Conservation (phyloP, 306 rosid species). For the Cajanus cajan region DNA sequence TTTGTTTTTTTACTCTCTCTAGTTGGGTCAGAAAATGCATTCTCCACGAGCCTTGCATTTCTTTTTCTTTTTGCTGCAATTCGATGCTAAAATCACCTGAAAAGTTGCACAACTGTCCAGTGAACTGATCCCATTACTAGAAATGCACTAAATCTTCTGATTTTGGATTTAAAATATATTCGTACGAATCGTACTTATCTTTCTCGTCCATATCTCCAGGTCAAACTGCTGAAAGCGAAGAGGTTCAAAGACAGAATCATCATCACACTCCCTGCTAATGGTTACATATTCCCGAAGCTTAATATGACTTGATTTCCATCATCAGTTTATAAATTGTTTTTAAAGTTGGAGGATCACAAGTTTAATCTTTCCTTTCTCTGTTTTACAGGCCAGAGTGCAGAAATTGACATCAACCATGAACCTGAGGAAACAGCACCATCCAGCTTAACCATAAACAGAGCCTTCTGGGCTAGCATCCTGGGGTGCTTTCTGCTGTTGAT, state of each 20-base stretch:
- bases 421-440: slow-evolving; percentile 42
- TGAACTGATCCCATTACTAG: background rate
- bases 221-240: slow-evolving; percentile 52
- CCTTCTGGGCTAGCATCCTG: slow-evolving; percentile 46
- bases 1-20: too few relatives aligned
- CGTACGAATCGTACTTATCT: background rate
- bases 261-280: slow-evolving; percentile 77
- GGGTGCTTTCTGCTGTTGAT: slow-evolving; percentile 45
- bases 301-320: slow-evolving; percentile 9
- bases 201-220: slow-evolving; percentile 43
- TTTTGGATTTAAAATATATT: slow-evolving; percentile 20
- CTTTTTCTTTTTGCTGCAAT: background rate
- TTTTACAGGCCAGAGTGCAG: slow-evolving; percentile 74
- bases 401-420: slow-evolving; percentile 57
- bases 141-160: background rate
- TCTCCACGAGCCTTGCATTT: background rate
- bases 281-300: slow-evolving; percentile 40
- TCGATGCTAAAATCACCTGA: slow-evolving; percentile 15
- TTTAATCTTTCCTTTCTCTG: slow-evolving; percentile 22
- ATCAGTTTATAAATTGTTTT: background rate
- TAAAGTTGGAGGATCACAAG: background rate
- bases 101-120: background rate
- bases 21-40: background rate
- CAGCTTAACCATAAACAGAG: slow-evolving; percentile 14
- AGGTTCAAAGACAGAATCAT: slow-evolving; percentile 64